Evolutionary conservation across 2,329 filamentous ascomycete genomes (phyloP).

Genomic region (Monosporascus sp.): DNA sequence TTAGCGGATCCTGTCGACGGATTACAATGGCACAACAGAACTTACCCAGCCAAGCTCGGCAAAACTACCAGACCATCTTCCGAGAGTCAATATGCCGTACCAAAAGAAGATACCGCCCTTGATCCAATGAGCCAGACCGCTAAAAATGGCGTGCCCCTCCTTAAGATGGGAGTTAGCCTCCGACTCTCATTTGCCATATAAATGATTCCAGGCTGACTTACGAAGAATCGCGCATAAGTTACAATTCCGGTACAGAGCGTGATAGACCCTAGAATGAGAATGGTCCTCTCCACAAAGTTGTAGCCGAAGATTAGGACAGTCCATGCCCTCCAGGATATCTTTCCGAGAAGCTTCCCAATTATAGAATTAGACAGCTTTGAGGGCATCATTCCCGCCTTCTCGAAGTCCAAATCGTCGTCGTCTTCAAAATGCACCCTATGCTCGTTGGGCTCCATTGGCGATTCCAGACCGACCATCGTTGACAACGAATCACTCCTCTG

Average conservation of each 20-base stretch:
- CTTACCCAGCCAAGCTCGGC: conserved; percentile 78
- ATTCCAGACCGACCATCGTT: conserved; percentile 45
- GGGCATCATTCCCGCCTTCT: conserved; percentile 37
- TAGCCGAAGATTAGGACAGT: conserved; percentile 55
- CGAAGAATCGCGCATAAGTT: conserved; percentile 78
- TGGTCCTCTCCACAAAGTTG: conserved; percentile 66
- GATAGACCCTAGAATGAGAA: conserved; percentile 73
- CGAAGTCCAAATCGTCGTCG: conserved; percentile 37
- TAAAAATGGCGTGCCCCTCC: conserved; percentile 68
- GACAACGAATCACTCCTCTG: conserved; percentile 61
- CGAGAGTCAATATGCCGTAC: conserved; percentile 81
- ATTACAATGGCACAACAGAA: conserved; percentile 6
- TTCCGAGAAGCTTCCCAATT: conserved; percentile 45
- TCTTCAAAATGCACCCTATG: conserved; percentile 43
- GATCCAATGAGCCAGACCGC: conserved; percentile 85
- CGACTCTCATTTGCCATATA: conserved; percentile 5
- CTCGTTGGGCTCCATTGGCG: conserved; percentile 29
- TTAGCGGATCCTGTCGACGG: too few relatives aligned
- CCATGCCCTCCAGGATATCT: conserved; percentile 53
- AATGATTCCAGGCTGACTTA: conserved; percentile 40
- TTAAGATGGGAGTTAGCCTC: conserved; percentile 28
- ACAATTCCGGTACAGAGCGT: conserved; percentile 66
- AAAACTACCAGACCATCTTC: conserved; percentile 86
- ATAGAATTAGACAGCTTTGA: conserved; percentile 45
- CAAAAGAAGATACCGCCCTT: conserved; percentile 95